Evolutionary conservation across 208 protist genomes (phyloP).

Genomic region (Acanthamoeba lugdunensis): DNA sequence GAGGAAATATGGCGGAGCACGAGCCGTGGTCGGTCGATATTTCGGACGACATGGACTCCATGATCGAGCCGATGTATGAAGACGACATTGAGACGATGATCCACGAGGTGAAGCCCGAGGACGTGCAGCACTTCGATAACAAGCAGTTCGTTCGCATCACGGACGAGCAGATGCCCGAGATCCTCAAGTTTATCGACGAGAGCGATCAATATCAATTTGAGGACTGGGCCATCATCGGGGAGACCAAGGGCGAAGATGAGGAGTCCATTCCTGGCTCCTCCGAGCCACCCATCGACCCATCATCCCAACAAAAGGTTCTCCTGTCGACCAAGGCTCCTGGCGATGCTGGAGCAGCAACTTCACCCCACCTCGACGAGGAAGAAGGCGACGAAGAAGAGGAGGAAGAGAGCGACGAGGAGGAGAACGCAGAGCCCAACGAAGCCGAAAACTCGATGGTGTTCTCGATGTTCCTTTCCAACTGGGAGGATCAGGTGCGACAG

Average conservation of each 20-base stretch:
- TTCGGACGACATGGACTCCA: background rate
- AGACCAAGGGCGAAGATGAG: constrained; percentile 43
- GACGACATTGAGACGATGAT: constrained; percentile 42
- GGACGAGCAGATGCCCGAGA: constrained; percentile 48
- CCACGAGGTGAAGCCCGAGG: background rate
- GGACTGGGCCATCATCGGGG: constrained; percentile 55
- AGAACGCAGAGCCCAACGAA: background rate
- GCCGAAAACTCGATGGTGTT: constrained; percentile 43
- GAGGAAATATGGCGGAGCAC: background rate
- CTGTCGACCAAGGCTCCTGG: background rate
- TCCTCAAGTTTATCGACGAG: constrained; percentile 62
- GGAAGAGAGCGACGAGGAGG: background rate
- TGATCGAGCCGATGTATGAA: constrained; percentile 65
- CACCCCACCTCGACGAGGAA: background rate
- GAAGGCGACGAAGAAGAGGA: background rate
- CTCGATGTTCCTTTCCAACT: constrained; percentile 56
- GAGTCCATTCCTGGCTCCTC: constrained; percentile 28
- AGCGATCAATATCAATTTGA: constrained; percentile 55
- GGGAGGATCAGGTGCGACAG: constrained; percentile 57
- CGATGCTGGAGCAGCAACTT: background rate
- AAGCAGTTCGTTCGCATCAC: constrained; percentile 51
- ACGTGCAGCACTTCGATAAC: constrained; percentile 43
- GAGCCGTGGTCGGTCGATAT: background rate
- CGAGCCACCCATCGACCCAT: background rate
- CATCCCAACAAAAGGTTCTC: background rate